Conservation (phyloP, 2,329 filamentous ascomycete species). For the Tolypocladium nubicola region DNA sequence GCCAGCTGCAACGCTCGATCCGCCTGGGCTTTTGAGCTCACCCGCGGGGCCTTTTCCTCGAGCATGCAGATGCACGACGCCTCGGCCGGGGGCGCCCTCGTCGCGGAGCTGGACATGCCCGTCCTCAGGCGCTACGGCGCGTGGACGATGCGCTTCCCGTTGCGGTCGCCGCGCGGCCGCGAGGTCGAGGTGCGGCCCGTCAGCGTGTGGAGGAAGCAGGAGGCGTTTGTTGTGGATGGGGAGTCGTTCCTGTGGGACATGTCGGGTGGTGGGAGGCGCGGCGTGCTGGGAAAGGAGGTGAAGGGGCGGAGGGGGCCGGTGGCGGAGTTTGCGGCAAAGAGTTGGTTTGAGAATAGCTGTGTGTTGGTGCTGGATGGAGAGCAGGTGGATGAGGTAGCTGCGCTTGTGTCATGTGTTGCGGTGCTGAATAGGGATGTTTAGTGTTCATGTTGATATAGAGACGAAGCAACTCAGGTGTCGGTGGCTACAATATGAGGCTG, state of each 20-base stretch:
- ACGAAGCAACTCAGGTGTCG: no score
- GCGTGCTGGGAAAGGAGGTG: not conserved
- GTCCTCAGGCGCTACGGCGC: not conserved
- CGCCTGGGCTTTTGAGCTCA: not conserved
- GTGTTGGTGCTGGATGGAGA: not conserved
- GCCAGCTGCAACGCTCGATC: not conserved
- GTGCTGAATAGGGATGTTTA: not conserved
- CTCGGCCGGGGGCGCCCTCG: not conserved
- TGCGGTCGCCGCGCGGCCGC: not conserved
- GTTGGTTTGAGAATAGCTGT: not conserved
- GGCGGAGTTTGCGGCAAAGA: not conserved
- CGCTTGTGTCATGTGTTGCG: not conserved
- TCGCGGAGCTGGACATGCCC: not conserved
- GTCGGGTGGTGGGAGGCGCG: not conserved
- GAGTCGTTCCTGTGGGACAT: not conserved
- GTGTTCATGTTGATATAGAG: not conserved
- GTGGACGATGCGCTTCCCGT: not conserved
- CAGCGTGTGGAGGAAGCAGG: not conserved
- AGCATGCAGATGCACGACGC: not conserved
- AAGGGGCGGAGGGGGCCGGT: not conserved
- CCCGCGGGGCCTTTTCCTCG: not conserved
- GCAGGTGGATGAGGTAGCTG: not conserved
- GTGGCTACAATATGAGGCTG: no score
- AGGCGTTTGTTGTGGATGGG: not conserved
- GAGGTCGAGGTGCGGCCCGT: not conserved